These are phyloP conservation scores for Jaltomata sinuosa DNA, from an alignment of 257 asterid species.

Conservation along the genomic window DNA sequence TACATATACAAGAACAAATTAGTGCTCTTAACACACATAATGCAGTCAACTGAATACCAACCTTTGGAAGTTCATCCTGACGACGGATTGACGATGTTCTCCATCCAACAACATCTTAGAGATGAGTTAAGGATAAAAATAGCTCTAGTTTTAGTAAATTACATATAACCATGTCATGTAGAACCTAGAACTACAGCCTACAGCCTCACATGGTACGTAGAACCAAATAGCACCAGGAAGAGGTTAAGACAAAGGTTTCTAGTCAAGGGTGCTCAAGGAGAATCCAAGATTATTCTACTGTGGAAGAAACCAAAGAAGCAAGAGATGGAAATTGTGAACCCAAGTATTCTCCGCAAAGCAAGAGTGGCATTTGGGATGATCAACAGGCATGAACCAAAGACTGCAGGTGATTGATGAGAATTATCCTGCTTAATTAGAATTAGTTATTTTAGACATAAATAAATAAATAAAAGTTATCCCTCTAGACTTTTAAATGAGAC, in stretches of 20 bases:
- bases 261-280: not conserved
- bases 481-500: too few relatives aligned
- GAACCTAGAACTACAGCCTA: not conserved
- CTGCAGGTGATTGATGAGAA: not conserved
- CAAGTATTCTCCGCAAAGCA: not conserved
- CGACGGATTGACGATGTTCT: constrained; percentile 94
- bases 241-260: not conserved
- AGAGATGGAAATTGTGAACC: not conserved
- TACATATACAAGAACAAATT: constrained; percentile 9
- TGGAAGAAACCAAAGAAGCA: not conserved
- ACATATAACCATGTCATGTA: not conserved
- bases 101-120: constrained; percentile 90
- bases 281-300: not conserved
- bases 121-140: constrained; percentile 35
- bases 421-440: not conserved
- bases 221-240: not conserved
- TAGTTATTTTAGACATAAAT: not conserved
- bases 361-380: not conserved
- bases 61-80: constrained; percentile 77
- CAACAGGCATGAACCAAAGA: not conserved
- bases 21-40: not conserved
- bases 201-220: not conserved
- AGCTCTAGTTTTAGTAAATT: not conserved
- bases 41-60: constrained; percentile 3
- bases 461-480: too few relatives aligned